Evolutionary conservation across 345 rosid species (phyloP).

Genomic region (Carallia brachiata): DNA sequence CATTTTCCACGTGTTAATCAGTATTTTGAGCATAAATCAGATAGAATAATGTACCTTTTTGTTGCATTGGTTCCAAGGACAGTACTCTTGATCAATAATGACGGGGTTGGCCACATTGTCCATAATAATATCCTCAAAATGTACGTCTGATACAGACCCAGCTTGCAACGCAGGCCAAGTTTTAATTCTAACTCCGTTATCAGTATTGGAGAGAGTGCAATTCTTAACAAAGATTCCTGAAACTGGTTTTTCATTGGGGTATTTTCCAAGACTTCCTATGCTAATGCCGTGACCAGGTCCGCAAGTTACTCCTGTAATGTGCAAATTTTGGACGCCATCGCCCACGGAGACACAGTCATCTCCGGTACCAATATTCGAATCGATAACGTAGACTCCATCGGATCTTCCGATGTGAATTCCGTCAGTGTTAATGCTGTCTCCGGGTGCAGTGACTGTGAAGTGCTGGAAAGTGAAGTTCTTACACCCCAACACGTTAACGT

Average conservation of each 20-base stretch:
- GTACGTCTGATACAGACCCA: slow-evolving; percentile 30
- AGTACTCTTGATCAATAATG: slow-evolving; percentile 48
- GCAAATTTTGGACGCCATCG: slow-evolving; percentile 38
- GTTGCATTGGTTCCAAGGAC: slow-evolving; percentile 40
- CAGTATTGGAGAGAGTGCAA: slow-evolving; percentile 35
- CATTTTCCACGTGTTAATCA: too few species aligned
- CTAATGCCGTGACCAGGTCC: slow-evolving; percentile 67
- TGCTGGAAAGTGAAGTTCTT: slow-evolving; percentile 37
- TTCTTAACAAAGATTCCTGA: slow-evolving; percentile 36
- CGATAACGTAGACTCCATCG: slow-evolving; percentile 19
- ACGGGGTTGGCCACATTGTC: slow-evolving; percentile 47
- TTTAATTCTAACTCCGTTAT: slow-evolving; percentile 56
- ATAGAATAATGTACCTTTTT: slow-evolving; percentile 25
- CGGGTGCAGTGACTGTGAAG: slow-evolving; percentile 35
- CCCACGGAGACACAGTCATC: slow-evolving; percentile 59
- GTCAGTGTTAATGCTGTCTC: slow-evolving; percentile 48
- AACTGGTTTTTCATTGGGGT: slow-evolving; percentile 45
- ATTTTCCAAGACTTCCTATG: slow-evolving; percentile 56
- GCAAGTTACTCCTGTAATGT: slow-evolving; percentile 30
- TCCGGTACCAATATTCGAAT: slow-evolving; percentile 36
- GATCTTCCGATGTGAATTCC: slow-evolving; percentile 59
- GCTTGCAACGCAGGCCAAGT: slow-evolving; percentile 46
- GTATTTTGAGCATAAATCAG: too few species aligned
- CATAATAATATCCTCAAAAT: slow-evolving; percentile 54
- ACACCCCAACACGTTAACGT: slow-evolving; percentile 35